These are phyloP conservation scores for Coemansia sp. DNA, from an alignment of 192 early-diverging fungal species.

Conservation along the genomic window DNA sequence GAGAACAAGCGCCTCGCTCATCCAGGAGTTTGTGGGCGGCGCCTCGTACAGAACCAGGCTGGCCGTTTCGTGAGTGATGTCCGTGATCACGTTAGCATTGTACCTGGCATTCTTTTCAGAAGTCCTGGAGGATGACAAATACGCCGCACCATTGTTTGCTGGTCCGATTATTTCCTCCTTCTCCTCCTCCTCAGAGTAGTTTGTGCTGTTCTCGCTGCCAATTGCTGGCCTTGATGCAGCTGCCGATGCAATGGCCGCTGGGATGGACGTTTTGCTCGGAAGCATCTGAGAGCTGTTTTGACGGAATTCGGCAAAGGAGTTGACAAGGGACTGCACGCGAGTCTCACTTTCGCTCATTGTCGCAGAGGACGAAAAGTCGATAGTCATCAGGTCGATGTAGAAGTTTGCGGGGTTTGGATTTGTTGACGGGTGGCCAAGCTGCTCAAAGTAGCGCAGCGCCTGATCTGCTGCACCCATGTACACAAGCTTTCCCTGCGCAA, in stretches of 20 bases:
- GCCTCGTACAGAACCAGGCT: conserved; percentile 25
- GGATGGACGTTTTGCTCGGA: neutral
- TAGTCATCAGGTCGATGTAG: too few relatives aligned
- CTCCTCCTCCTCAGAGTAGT: neutral
- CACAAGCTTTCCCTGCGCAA: conserved; percentile 27
- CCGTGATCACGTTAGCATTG: conserved; percentile 3
- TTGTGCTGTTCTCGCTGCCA: conserved; percentile 7
- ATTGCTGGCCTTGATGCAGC: neutral
- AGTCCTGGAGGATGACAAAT: neutral
- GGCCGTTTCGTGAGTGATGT: conserved; percentile 39
- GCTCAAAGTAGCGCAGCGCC: conserved; percentile 6
- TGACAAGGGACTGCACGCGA: conserved; percentile 38
- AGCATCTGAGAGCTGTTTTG: neutral
- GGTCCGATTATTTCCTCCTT: too few relatives aligned
- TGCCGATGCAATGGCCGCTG: neutral
- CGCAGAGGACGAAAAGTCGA: conserved; percentile 39
- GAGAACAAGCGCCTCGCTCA: conserved; percentile 22
- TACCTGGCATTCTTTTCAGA: neutral
- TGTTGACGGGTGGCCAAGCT: conserved; percentile 56
- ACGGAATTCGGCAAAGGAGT: conserved; percentile 24
- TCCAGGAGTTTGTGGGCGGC: conserved; percentile 39
- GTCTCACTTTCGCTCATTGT: conserved; percentile 27
- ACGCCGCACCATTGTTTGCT: neutral
- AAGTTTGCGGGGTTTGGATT: conserved; percentile 55
- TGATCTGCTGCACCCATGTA: conserved; percentile 56